phyloP scores from a whole-genome alignment of 805 yeast genomes.

The Kluyveromyces nonfermentans region DNA sequence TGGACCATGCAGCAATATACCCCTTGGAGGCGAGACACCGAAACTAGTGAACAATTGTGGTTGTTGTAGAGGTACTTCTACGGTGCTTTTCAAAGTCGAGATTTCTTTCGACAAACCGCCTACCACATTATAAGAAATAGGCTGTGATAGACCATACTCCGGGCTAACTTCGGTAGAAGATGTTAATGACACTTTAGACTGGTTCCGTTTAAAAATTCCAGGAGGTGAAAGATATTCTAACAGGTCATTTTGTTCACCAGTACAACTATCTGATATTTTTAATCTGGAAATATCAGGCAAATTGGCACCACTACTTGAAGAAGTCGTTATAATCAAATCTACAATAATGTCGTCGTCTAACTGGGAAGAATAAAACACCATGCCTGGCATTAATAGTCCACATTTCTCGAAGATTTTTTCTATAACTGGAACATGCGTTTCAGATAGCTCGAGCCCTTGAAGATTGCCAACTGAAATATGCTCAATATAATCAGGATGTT shows the following conservation, averaged over 20 bases:
- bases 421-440: constrained; percentile 26
- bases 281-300: constrained; percentile 34
- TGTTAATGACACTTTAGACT: constrained; percentile 22
- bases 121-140: constrained; percentile 41
- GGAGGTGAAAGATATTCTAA: constrained; percentile 37
- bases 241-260: constrained; percentile 7
- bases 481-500: constrained; percentile 42
- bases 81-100: constrained; percentile 48
- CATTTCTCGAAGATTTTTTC: constrained; percentile 40
- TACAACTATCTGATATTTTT: constrained; percentile 12
- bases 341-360: constrained; percentile 8
- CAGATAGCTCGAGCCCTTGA: constrained; percentile 15
- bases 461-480: constrained; percentile 28
- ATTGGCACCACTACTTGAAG: constrained; percentile 26
- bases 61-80: constrained; percentile 70
- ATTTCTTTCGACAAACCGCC: constrained; percentile 76
- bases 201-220: constrained; percentile 34
- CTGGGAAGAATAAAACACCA: constrained; percentile 25
- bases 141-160: constrained; percentile 37
- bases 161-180: constrained; percentile 21
- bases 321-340: constrained; percentile 18
- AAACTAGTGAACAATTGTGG: constrained; percentile 73
- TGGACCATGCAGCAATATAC: constrained; percentile 89
- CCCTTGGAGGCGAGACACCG: constrained; percentile 89
- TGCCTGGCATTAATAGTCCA: constrained; percentile 55